Evolutionary conservation across 441 rosid species (phyloP).

Genomic region (Lepidium campestre): DNA sequence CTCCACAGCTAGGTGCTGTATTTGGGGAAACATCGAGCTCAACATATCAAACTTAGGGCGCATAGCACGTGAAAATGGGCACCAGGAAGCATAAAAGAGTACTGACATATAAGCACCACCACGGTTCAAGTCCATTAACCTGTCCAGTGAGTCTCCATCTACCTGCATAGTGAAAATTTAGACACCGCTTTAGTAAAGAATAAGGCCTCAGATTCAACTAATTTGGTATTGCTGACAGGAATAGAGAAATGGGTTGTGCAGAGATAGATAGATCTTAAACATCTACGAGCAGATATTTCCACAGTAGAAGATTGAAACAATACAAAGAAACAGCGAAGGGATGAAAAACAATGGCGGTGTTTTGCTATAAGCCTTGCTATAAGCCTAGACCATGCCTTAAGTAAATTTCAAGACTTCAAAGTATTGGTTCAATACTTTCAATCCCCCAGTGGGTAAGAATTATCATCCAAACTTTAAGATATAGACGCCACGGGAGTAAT

Average conservation of each 20-base stretch:
- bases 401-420: neutral
- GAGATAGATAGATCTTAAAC: neutral
- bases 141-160: conserved; percentile 62
- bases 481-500: neutral
- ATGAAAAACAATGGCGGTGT: no score
- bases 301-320: neutral
- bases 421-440: neutral
- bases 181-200: neutral
- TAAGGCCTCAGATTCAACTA: neutral
- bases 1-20: conserved; percentile 64
- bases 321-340: no score
- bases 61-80: conserved; percentile 55
- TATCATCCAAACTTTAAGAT: neutral
- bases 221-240: neutral
- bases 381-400: neutral
- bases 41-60: conserved; percentile 49
- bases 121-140: conserved; percentile 22
- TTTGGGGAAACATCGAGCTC: conserved; percentile 72
- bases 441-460: neutral
- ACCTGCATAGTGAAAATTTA: conserved; percentile 36
- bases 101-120: conserved; percentile 32
- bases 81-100: conserved; percentile 82
- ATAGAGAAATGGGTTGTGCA: neutral
- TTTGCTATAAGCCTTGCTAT: no score
- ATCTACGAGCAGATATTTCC: neutral